Conservation (phyloP, 306 rosid species). For the Sesbania bispinosa region DNA sequence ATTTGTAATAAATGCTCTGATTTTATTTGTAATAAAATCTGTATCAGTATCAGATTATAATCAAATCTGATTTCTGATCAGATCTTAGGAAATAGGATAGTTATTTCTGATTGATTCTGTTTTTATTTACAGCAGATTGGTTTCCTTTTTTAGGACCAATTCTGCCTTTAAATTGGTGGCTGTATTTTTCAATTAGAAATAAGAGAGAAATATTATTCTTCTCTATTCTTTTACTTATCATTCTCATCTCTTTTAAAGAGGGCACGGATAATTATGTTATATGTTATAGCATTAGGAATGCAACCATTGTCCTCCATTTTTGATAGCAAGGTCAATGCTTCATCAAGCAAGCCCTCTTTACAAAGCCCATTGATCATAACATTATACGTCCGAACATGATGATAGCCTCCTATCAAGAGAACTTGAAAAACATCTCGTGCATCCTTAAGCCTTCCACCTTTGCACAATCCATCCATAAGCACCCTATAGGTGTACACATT, state of each 20-base stretch:
- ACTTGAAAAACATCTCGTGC: neutral
- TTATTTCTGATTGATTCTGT: too few species aligned
- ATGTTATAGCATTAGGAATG: neutral
- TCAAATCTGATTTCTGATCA: too few species aligned
- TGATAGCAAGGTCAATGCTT: neutral
- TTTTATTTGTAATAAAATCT: too few species aligned
- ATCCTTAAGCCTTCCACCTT: neutral
- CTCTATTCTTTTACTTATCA: too few species aligned
- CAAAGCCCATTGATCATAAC: neutral
- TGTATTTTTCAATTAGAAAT: too few species aligned
- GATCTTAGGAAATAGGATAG: too few species aligned
- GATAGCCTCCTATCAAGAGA: neutral
- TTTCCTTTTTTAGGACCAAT: too few species aligned
- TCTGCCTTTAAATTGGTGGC: too few species aligned
- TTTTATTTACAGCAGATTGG: too few species aligned
- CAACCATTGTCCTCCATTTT: neutral
- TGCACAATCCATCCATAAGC: neutral
- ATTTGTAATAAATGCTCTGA: too few species aligned
- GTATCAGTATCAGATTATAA: too few species aligned
- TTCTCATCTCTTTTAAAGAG: neutral
- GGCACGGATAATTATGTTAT: neutral
- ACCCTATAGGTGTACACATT: neutral
- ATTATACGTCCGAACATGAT: rapidly evolving
- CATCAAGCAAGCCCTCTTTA: neutral
- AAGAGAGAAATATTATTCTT: too few species aligned